Conservation (phyloP, 495 filamentous ascomycete genomes). For the Aspergillus ellipticus region DNA sequence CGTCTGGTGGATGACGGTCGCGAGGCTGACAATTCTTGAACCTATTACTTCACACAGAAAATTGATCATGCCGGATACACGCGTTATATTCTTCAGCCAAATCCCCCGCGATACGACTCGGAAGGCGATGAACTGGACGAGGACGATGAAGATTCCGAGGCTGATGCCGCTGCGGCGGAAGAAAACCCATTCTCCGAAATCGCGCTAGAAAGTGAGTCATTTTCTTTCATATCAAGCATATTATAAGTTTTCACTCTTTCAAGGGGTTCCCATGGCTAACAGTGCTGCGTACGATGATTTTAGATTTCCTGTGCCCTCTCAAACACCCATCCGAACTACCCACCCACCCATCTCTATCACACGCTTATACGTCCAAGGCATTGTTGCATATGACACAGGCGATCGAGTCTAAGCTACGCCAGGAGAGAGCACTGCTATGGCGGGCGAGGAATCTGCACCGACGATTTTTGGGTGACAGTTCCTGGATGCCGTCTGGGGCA, state of each 20-base stretch:
- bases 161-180: conserved; percentile 64
- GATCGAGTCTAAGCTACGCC: conserved; percentile 65
- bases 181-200: conserved; percentile 81
- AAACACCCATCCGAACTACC: conserved; percentile 83
- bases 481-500: conserved; percentile 69
- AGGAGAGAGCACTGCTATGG: conserved; percentile 72
- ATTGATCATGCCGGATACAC: conserved; percentile 82
- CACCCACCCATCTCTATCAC: conserved; percentile 76
- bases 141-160: conserved; percentile 75
- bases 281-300: conserved; percentile 1
- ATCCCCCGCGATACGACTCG: conserved; percentile 71
- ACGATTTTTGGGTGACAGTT: conserved; percentile 72
- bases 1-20: neutral
- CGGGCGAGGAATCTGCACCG: conserved; percentile 74
- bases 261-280: too few species aligned
- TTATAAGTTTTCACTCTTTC: neutral
- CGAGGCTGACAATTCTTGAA: conserved; percentile 1
- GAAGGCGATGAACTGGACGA: conserved; percentile 77
- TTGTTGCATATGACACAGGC: conserved; percentile 75
- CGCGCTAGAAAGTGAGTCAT: conserved; percentile 68
- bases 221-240: neutral
- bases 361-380: conserved; percentile 75
- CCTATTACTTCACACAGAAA: conserved; percentile 45
- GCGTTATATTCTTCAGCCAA: conserved; percentile 76
- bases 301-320: conserved; percentile 83